Evolutionary conservation across 352 stramenopile species (phyloP), one percentile per base, ranked within the genome.

Genomic region (Phytopythium delawarense): DNA sequence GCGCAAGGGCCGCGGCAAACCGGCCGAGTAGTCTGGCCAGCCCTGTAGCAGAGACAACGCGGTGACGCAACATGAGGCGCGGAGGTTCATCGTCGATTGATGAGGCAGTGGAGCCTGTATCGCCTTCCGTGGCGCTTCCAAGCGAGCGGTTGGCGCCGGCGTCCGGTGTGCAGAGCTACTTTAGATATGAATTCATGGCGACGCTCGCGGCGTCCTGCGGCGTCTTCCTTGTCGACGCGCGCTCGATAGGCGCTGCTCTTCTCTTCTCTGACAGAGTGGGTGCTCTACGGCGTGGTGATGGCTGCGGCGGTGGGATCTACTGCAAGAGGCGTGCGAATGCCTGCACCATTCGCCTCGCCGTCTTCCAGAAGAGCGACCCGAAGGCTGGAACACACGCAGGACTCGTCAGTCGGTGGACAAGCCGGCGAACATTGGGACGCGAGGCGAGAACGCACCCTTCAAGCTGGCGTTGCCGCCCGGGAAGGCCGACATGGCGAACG

Each of bases 311-410:
- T 2, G 3, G 40, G 7, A 30, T 37, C 9, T 82, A 91, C 44
- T 66, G 62, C 56, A 91, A 78, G 28, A 91, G 60, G 30, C 80
- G 78, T 49, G 69, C 46, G 42, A 91, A 69, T 13, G 72, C 61
- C 62, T 88, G 78, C n/a, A 91, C 49, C 76, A 91, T 79, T 45
- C 81, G 61, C 37, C 82, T 70, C 15, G 79, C 76, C n/a, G 78
- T 84, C 63, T 84, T 86, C 65, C 77, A 81, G 57, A 91, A 91
- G 45, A 91, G 63, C 44, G 69, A 45, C 13, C 79, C 71, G 45
- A 91, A 88, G 12, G 81, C 81, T 91, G 40, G 3, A 67, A 7
- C 13, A 30, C 40, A 48, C 16, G 25, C n/a, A 61, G 64, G 4
- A 18, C 25, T 49, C n/a, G 58, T 12, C 16, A 56, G 35, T 30